A percentile compares a stretch with the other conserved stretches of the same genome.
Evolutionary conservation across 2,329 filamentous ascomycete genomes (phyloP).

Genomic region (Aspergillus transmontanensis): DNA sequence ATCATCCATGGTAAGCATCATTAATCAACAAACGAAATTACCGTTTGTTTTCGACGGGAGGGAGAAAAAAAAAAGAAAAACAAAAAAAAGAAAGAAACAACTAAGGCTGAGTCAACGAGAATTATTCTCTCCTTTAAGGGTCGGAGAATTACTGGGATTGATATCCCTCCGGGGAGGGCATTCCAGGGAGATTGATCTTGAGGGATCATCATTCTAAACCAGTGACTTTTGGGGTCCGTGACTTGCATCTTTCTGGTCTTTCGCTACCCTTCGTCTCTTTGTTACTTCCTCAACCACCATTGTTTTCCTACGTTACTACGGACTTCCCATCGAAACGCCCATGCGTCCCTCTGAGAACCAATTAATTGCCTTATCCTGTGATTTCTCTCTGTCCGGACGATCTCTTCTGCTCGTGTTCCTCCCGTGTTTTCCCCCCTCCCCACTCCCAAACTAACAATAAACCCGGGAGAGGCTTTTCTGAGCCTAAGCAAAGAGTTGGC

Average conservation of each 20-base stretch:
- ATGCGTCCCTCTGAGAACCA: neutral
- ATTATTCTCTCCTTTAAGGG: neutral
- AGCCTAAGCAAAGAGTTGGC: constrained; percentile 4
- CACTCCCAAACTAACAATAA: neutral
- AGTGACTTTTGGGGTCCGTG: neutral
- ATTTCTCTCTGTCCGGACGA: neutral
- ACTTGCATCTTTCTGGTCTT: constrained; percentile 10
- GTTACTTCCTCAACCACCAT: neutral
- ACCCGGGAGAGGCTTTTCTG: neutral
- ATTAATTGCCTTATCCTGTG: neutral
- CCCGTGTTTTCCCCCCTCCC: neutral
- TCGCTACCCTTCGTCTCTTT: neutral
- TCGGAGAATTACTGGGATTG: neutral
- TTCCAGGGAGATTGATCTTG: neutral
- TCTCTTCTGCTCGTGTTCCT: neutral
- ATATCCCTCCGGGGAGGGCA: neutral
- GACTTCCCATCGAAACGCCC: neutral
- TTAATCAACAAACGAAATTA: neutral
- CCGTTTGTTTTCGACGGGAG: neutral
- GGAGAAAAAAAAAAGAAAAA: neutral
- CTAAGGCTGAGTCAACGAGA: neutral
- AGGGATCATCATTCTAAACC: neutral
- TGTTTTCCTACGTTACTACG: neutral
- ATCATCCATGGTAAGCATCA: neutral
- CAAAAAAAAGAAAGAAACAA: neutral